Conservation (phyloP, 2,329 filamentous ascomycete species). For the Penicillium freii region DNA sequence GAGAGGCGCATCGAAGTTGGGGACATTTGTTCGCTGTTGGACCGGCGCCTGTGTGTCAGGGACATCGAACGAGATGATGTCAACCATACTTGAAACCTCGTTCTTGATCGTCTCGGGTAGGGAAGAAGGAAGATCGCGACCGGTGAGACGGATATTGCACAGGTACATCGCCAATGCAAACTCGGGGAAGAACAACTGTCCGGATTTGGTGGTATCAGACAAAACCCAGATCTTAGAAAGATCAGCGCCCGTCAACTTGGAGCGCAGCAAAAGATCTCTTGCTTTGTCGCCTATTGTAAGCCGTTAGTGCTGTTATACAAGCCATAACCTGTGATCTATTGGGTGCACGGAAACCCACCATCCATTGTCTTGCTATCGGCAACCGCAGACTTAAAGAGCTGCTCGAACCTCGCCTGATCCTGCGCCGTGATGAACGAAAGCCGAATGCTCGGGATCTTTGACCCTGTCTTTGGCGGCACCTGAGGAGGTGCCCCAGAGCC, state of each 20-base stretch:
- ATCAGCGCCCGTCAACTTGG: conserved; percentile 80
- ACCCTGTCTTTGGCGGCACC: conserved; percentile 61
- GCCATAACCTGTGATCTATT: not conserved
- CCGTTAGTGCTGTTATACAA: conserved; percentile 15
- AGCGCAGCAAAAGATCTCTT: conserved; percentile 81
- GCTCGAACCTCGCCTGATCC: conserved; percentile 96
- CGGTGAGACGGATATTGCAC: conserved; percentile 88
- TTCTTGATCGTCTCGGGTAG: conserved; percentile 89
- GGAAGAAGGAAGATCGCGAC: conserved; percentile 70
- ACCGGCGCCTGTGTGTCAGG: conserved; percentile 65
- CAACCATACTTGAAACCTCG: conserved; percentile 98
- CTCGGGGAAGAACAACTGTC: conserved; percentile 93
- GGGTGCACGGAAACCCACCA: conserved; percentile 44
- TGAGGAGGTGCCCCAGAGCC: conserved; percentile 52
- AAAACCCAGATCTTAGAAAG: conserved; percentile 94
- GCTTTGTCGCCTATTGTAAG: conserved; percentile 67
- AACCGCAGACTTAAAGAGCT: conserved; percentile 92
- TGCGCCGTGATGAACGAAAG: conserved; percentile 93
- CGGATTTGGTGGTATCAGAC: conserved; percentile 92
- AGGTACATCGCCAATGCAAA: conserved; percentile 98
- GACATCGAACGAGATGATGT: conserved; percentile 95
- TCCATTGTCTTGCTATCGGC: conserved; percentile 81
- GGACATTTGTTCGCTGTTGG: conserved; percentile 60
- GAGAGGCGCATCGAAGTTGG: conserved; percentile 64
- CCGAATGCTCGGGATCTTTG: conserved; percentile 88